Percentiles rank a stretch among this genome's conserved stretches.
phyloP scores from a whole-genome alignment of 139 green algal species.

The Edaphochlamys debaryana region DNA sequence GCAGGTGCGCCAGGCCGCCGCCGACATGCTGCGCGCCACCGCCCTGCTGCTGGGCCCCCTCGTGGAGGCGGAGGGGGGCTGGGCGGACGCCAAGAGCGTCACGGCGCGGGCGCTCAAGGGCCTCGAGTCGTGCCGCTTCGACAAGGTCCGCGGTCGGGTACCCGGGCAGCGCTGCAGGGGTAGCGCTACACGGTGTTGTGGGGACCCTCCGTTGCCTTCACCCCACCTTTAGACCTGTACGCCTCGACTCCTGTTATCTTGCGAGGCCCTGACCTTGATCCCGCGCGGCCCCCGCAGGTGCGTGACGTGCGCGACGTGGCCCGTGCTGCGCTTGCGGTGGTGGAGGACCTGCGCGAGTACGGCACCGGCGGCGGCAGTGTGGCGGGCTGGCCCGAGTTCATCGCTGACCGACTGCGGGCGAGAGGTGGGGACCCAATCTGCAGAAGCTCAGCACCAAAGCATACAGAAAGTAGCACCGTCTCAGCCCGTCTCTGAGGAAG shows the following conservation, averaged over 20 bases:
- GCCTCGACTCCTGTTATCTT: no score
- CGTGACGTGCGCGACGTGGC: slow-evolving; percentile 52
- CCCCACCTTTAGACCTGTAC: no score
- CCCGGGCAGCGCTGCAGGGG: no score
- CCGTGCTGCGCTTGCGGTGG: slow-evolving; percentile 31
- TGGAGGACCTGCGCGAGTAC: slow-evolving; percentile 53
- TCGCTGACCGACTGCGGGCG: not conserved
- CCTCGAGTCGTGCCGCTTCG: slow-evolving; percentile 51
- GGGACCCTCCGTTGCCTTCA: no score
- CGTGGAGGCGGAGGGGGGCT: slow-evolving; percentile 51
- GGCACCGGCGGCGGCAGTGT: slow-evolving; percentile 29
- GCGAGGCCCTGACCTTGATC: no score
- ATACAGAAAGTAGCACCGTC: no score
- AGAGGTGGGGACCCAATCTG: not conserved
- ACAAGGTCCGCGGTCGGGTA: slow-evolving; percentile 48
- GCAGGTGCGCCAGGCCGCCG: slow-evolving; percentile 53
- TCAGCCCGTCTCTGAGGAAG: no score
- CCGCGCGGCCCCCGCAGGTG: slow-evolving; percentile 28
- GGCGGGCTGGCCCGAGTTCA: slow-evolving; percentile 47
- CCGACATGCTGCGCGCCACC: slow-evolving; percentile 46
- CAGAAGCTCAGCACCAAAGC: no score
- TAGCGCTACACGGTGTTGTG: no score
- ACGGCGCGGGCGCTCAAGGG: slow-evolving; percentile 26
- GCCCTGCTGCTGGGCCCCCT: slow-evolving; percentile 57
- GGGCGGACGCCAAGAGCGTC: slow-evolving; percentile 38